These are phyloP conservation scores for Lumnitzera racemosa DNA, from an alignment of 345 rosid genomes.

Conservation along the genomic window DNA sequence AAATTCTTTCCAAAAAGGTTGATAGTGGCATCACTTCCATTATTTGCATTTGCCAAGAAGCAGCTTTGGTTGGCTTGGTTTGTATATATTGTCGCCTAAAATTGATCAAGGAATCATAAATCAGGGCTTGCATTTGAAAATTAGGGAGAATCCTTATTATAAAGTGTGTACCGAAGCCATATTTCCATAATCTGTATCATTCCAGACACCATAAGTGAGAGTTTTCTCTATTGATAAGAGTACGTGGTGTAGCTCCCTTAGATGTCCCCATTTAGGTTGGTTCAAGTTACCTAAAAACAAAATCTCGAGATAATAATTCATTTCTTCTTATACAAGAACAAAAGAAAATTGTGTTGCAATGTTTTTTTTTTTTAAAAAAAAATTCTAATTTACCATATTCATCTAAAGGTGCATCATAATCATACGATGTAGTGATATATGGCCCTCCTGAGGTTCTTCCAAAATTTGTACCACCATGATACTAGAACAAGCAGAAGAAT, in stretches of 20 bases:
- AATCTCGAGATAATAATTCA: too few relatives aligned
- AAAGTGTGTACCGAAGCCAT: constrained; percentile 9
- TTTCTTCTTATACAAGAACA: not conserved
- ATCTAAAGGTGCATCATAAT: constrained; percentile 35
- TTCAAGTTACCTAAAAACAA: constrained; percentile 3
- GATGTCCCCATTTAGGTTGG: constrained; percentile 77
- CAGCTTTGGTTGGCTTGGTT: constrained; percentile 35
- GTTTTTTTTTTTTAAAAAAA: not conserved
- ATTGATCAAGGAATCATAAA: not conserved
- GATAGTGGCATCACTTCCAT: constrained; percentile 26
- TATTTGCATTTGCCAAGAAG: constrained; percentile 44
- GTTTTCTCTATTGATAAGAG: constrained; percentile 46
- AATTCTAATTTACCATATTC: constrained; percentile 21
- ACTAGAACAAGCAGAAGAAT: constrained; percentile 8
- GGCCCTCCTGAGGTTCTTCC: constrained; percentile 41
- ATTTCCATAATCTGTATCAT: constrained; percentile 7
- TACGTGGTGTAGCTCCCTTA: constrained; percentile 49
- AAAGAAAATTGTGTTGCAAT: too few relatives aligned
- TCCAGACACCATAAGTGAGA: constrained; percentile 39
- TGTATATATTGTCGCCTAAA: constrained; percentile 21
- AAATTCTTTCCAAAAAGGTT: constrained; percentile 33
- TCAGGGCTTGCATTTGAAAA: not conserved
- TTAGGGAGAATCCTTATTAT: not conserved
- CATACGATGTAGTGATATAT: constrained; percentile 32
- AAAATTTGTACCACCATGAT: constrained; percentile 45